Evolutionary conservation across 2,329 filamentous ascomycete species (phyloP).

Genomic region (Colletotrichum lini): DNA sequence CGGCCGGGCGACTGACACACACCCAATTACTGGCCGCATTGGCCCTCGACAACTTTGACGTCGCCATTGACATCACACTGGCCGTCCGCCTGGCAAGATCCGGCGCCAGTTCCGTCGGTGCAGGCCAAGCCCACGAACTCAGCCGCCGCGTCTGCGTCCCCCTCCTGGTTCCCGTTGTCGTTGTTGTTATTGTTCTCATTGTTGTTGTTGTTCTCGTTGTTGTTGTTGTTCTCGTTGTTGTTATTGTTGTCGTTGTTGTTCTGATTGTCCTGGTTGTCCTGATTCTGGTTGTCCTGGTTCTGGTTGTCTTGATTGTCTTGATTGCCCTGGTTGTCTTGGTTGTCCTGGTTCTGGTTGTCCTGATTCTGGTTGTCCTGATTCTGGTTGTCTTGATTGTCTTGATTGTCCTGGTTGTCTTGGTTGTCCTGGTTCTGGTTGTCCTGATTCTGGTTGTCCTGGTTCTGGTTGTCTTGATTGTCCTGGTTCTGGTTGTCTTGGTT

Average conservation of each 20-base stretch:
- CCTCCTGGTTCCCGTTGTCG: neutral
- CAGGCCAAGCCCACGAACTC: conserved; percentile 34
- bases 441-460: neutral
- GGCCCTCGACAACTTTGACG: conserved; percentile 22
- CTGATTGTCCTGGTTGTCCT: neutral
- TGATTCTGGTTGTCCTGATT: neutral
- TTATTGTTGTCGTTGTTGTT: neutral
- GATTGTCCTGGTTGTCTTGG: too few relatives aligned
- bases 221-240: neutral
- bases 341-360: neutral
- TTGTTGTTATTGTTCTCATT: neutral
- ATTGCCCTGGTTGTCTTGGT: neutral
- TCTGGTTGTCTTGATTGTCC: neutral
- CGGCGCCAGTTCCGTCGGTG: conserved; percentile 31
- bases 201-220: neutral
- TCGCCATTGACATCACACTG: conserved; percentile 34
- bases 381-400: neutral
- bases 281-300: neutral
- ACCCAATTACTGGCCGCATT: conserved; percentile 24
- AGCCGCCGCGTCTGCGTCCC: conserved; percentile 19
- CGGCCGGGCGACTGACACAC: neutral
- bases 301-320: neutral
- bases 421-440: neutral
- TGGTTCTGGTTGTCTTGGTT: neutral
- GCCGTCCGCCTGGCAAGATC: conserved; percentile 28